Base-by-base conservation (phyloP, 352 stramenopile species). In the Phytophthora gonapodyides region DNA sequence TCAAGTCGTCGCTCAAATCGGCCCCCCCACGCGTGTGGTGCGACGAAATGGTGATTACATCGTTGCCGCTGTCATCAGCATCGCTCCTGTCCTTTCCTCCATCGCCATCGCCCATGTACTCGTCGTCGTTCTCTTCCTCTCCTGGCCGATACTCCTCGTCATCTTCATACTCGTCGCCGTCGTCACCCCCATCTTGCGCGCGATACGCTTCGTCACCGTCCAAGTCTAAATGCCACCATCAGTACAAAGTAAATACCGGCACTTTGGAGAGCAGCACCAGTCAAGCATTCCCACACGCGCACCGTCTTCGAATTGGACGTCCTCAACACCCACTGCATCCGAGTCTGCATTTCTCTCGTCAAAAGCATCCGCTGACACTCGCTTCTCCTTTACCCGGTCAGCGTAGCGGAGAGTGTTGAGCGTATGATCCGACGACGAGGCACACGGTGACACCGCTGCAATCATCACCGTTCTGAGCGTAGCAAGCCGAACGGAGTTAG, bases 351-450 rank as follows among this genome's bases (percentile, higher is more conserved):
- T 64, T 6, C 54, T 38, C 12, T 89, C 82, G 27, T 83, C 80
- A 57, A 89, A 88, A 1, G 67, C 82, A 66, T 93, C 75, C 1
- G 82, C 80, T 17, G 83, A 85, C 15, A 93, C 86, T 40, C 72
- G 90, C 67, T 98, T 98, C 48, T 98, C 94, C 69, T 99, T 99
- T 24, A 99, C 94, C 12, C 95, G 87, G 74, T 99, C 96, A 2
- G 97, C 97, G 68, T 99, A 99, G 5, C 97, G 82, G 5, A 99
- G 81, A 2, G 97, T 99, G 69, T 99, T 99, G 19, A 99, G 67
- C 5, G 97, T 98, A 72, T 99, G 97, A 45, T 99, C 97, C 1
- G 94, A 88, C 2, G 91, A 94, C 4, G 89, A 98, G 0, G 91
- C 90, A 19, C 89, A 96, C 1, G 97, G 97, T 3, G 91, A 98